These are phyloP conservation scores for Naganishia vaughanmartiniae DNA, from an alignment of 768 basidiomycete species.

Conservation along the genomic window DNA sequence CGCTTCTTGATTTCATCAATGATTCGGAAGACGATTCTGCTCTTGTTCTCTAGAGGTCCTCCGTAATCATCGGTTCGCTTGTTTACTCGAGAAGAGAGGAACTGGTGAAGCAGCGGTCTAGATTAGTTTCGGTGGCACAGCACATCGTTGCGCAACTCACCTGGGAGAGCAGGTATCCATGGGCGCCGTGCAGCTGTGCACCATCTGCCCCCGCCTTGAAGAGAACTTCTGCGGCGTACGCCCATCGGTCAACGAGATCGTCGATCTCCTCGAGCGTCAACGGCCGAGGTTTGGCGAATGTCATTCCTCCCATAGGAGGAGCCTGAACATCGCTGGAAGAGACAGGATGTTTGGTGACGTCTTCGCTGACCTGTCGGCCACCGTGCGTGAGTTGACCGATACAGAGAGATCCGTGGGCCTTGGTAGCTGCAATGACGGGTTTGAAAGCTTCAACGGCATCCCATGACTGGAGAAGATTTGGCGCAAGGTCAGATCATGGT, in stretches of 20 bases:
- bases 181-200: slow-evolving; percentile 35
- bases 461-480: slow-evolving; percentile 21
- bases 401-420: slow-evolving; percentile 35
- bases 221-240: slow-evolving; percentile 33
- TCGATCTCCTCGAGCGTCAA: slow-evolving; percentile 37
- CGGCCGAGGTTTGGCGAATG: slow-evolving; percentile 37
- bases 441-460: slow-evolving; percentile 44
- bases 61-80: slow-evolving; percentile 53
- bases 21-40: slow-evolving; percentile 50
- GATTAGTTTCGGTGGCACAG: background rate
- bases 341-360: slow-evolving; percentile 38
- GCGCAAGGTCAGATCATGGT: background rate
- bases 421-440: slow-evolving; percentile 40
- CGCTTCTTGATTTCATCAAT: slow-evolving; percentile 44
- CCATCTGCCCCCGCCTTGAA: slow-evolving; percentile 38
- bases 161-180: slow-evolving; percentile 36
- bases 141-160: slow-evolving; percentile 31
- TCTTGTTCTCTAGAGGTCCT: slow-evolving; percentile 51
- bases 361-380: slow-evolving; percentile 37
- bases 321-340: slow-evolving; percentile 40
- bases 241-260: slow-evolving; percentile 38
- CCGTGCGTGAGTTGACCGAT: slow-evolving; percentile 50
- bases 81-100: slow-evolving; percentile 51
- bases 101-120: slow-evolving; percentile 36
- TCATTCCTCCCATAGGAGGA: slow-evolving; percentile 38